Evolutionary conservation across 176 grass and related monocot species (phyloP).

Genomic region (Juncus effusus): DNA sequence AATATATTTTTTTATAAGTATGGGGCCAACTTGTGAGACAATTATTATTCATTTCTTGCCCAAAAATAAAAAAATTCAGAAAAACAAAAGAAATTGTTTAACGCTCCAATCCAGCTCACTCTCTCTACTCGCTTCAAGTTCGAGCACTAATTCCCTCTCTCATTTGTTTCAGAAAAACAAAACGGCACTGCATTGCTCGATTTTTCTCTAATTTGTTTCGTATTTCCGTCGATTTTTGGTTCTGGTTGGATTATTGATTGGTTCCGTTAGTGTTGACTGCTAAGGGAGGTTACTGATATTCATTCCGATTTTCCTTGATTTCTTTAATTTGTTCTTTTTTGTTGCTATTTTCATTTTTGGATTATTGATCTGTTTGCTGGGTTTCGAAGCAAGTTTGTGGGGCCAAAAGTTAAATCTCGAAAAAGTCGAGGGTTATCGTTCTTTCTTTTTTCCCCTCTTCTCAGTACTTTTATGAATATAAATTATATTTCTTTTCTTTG

Average conservation of each 20-base stretch:
- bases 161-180: not conserved
- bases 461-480: too few relatives aligned
- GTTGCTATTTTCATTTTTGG: too few relatives aligned
- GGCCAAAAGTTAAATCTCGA: constrained; percentile 22
- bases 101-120: constrained; percentile 32
- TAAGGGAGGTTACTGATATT: not conserved
- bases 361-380: constrained; percentile 2
- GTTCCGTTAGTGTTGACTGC: not conserved
- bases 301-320: too few relatives aligned
- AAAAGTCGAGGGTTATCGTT: not conserved
- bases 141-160: not conserved
- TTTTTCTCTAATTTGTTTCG: not conserved
- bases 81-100: not conserved
- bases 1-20: too few relatives aligned
- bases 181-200: constrained; percentile 22
- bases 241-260: constrained; percentile 3
- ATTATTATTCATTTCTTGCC: too few relatives aligned
- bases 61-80: too few relatives aligned
- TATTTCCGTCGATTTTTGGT: not conserved
- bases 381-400: constrained; percentile 19
- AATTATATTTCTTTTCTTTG: too few relatives aligned
- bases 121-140: constrained; percentile 6
- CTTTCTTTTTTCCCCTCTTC: not conserved
- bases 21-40: too few relatives aligned
- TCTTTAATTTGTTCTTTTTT: too few relatives aligned